Conservation (phyloP, 129 eudicot species). For the Centella asiatica region DNA sequence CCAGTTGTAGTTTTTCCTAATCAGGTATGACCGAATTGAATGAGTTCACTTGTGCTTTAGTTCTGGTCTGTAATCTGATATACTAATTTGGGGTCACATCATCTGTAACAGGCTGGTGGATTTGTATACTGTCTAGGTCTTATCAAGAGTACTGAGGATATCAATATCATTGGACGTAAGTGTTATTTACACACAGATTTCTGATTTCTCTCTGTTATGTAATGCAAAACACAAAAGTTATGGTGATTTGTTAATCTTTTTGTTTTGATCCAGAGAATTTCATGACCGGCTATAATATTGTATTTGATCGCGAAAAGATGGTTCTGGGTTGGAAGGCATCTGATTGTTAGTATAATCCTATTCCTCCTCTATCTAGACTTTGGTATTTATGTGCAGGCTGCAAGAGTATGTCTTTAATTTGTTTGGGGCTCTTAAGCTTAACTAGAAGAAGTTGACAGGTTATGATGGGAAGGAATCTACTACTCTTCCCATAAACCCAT, state of each 20-base stretch:
- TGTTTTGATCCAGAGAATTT: constrained; percentile 55
- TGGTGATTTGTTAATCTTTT: no score
- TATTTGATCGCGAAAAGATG: constrained; percentile 83
- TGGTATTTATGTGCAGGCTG: neutral
- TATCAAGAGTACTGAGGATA: constrained; percentile 55
- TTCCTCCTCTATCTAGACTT: neutral
- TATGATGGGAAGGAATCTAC: constrained; percentile 38
- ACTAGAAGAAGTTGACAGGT: constrained; percentile 29
- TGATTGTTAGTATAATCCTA: constrained; percentile 49
- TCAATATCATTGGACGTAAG: constrained; percentile 95
- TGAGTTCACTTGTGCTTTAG: neutral
- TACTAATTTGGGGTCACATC: constrained; percentile 3
- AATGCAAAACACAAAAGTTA: no score
- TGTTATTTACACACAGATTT: constrained; percentile 5
- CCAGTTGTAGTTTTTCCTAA: constrained; percentile 33
- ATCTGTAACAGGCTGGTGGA: constrained; percentile 40
- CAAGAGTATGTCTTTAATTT: neutral
- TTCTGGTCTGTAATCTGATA: neutral
- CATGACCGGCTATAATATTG: constrained; percentile 79
- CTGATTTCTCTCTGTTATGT: no score
- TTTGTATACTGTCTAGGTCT: constrained; percentile 56
- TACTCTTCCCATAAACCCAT: constrained; percentile 43
- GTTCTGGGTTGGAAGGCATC: constrained; percentile 83
- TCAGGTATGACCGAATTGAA: constrained; percentile 32
- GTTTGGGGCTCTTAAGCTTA: neutral